These are phyloP conservation scores for Bipolaris gigantea DNA, from an alignment of 2,329 filamentous ascomycete genomes.

Conservation along the genomic window DNA sequence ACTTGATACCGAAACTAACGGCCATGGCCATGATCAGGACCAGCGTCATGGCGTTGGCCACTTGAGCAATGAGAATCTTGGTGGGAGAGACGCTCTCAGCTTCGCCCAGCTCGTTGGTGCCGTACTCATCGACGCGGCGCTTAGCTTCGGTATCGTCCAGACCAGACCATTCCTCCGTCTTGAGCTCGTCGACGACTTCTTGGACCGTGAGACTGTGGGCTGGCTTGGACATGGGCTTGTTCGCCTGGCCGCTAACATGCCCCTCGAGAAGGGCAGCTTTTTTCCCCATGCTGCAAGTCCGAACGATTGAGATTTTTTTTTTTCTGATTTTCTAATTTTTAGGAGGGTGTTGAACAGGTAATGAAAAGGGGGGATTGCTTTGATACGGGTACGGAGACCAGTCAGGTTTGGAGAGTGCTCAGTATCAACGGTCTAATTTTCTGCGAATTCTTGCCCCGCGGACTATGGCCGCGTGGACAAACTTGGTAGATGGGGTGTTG, in stretches of 20 bases:
- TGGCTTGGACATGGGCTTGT: conserved; percentile 59
- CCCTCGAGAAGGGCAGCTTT: conserved; percentile 21
- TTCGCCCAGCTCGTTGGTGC: conserved; percentile 71
- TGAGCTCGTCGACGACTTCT: conserved; percentile 58
- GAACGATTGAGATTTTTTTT: neutral
- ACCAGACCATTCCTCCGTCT: conserved; percentile 67
- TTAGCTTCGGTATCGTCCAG: conserved; percentile 63
- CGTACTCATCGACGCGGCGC: conserved; percentile 62
- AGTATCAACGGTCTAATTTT: conserved; percentile 18
- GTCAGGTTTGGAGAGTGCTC: neutral
- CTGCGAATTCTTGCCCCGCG: conserved; percentile 24
- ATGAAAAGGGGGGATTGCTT: neutral
- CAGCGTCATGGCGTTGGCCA: conserved; percentile 77
- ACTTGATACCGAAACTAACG: conserved; percentile 52
- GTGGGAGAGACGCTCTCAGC: conserved; percentile 68
- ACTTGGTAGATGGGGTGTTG: conserved; percentile 22
- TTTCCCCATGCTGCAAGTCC: conserved; percentile 23
- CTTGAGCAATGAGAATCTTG: conserved; percentile 72
- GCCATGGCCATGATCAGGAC: conserved; percentile 57
- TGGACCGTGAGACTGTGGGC: conserved; percentile 62
- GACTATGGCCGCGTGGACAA: conserved; percentile 24
- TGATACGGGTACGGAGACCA: neutral
- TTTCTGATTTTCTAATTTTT: neutral
- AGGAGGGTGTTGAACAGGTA: neutral
- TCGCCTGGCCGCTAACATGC: conserved; percentile 47